Base-by-base conservation (phyloP, 2,329 filamentous ascomycete genomes). In the Diaporthe capsici region DNA sequence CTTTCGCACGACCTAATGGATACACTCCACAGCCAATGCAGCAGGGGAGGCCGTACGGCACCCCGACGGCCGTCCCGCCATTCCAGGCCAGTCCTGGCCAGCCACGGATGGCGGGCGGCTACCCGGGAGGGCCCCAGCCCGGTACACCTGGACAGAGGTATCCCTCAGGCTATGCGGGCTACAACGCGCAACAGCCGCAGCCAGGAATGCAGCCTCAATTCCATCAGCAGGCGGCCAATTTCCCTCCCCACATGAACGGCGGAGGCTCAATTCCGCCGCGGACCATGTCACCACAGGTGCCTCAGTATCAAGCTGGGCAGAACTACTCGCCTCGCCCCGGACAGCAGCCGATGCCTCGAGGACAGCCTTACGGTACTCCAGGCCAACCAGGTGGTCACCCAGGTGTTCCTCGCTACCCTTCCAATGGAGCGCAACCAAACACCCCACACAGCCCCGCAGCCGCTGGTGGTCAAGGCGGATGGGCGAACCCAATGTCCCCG, bases 1-100 rank as follows among this genome's bases (percentile, higher is more conserved):
- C 87, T 73, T 91, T 90, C 80, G 84, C 88, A 42, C 86, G 87
- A 47, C 83, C 87, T 7, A 89, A 88, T 68, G 86, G 87, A 6
- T 89, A 87, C 78, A 82, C 84, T 37, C 71, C 12, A 6, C 88
- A 88, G 78, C 83, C 90, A 71, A 86, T 85, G 67, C 91, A 91
- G 80, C 84, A 87, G 15, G 87, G 89, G 75, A 86, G 86, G 10
- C 86, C 87, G 0, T 91, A 89, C 75, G 86, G 87, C 75, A 85
- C 73, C 17, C 73, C 68, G 15, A 51, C 88, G 76, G 86, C 84
- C 76, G 86, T 89, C 82, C 84, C 84, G 13, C 85, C 88, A 61
- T 90, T 86, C 76, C 84, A 85, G 44, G 85, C 83, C 57, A 84
- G 81, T 25, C 84, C 84, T 20, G 79, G 82, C 7, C 89, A 88